Conservation (phyloP, 2,329 filamentous ascomycete species). For the Penicillium hordei region DNA sequence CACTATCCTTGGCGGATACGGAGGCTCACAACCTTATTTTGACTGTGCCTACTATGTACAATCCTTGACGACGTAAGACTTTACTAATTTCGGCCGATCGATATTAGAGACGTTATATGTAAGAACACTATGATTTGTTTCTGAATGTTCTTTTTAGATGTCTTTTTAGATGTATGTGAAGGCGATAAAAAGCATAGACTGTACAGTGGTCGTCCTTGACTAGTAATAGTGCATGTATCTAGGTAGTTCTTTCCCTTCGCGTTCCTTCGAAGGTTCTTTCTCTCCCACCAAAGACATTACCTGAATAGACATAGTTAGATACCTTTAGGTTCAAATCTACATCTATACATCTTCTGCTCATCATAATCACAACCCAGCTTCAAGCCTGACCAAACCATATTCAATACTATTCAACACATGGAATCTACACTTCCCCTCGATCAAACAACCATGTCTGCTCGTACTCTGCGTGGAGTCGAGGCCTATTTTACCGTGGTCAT, state of each 20-base stretch:
- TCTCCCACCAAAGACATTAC: neutral
- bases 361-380: neutral
- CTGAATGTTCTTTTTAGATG: too few relatives aligned
- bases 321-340: neutral
- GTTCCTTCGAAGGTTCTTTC: neutral
- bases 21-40: too few relatives aligned
- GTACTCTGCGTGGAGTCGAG: neutral
- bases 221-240: too few relatives aligned
- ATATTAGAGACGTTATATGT: too few relatives aligned
- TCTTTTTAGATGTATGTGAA: too few relatives aligned
- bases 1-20: too few relatives aligned
- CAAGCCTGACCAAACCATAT: neutral
- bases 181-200: too few relatives aligned
- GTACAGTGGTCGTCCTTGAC: too few relatives aligned
- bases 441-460: neutral
- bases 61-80: too few relatives aligned
- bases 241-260: neutral
- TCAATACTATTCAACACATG: neutral
- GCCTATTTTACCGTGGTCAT: neutral
- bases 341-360: neutral
- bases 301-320: neutral
- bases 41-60: too few relatives aligned
- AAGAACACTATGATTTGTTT: too few relatives aligned
- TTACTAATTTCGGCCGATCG: too few relatives aligned
- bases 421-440: neutral